phyloP scores from a whole-genome alignment of 805 yeast species.

The Candida lessepsii region DNA sequence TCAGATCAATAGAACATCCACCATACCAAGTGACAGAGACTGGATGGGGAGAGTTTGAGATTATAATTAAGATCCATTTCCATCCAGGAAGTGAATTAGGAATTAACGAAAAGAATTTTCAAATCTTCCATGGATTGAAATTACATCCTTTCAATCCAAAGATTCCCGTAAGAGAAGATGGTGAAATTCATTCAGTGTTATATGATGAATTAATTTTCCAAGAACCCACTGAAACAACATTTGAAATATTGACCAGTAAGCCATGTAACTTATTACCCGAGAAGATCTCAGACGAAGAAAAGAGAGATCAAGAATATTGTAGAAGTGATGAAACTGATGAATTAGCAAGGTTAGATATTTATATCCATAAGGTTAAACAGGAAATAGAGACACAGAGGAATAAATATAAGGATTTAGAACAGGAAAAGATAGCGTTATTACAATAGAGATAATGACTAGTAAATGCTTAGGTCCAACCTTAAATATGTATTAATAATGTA shows the following conservation, averaged over 20 bases:
- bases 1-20: conserved; percentile 83
- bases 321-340: conserved; percentile 43
- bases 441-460: too few species aligned
- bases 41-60: conserved; percentile 99
- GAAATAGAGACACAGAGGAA: conserved; percentile 42
- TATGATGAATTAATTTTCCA: conserved; percentile 93
- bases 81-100: conserved; percentile 66
- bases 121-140: conserved; percentile 83
- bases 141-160: conserved; percentile 78
- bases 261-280: conserved; percentile 59
- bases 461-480: too few species aligned
- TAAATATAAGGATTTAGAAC: conserved; percentile 40
- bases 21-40: conserved; percentile 96
- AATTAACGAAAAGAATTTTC: conserved; percentile 77
- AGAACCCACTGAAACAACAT: conserved; percentile 91
- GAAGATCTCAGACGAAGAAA: conserved; percentile 30
- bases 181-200: conserved; percentile 45
- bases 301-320: conserved; percentile 41
- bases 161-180: conserved; percentile 36
- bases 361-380: conserved; percentile 35
- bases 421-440: conserved; percentile 37
- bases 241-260: conserved; percentile 67
- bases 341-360: conserved; percentile 39
- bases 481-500: too few species aligned
- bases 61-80: conserved; percentile 82